Percentiles rank a stretch among this genome's conserved stretches.
phyloP scores from a whole-genome alignment of 2,329 filamentous ascomycete species.

The Teratosphaeria pseudoeucalypti region DNA sequence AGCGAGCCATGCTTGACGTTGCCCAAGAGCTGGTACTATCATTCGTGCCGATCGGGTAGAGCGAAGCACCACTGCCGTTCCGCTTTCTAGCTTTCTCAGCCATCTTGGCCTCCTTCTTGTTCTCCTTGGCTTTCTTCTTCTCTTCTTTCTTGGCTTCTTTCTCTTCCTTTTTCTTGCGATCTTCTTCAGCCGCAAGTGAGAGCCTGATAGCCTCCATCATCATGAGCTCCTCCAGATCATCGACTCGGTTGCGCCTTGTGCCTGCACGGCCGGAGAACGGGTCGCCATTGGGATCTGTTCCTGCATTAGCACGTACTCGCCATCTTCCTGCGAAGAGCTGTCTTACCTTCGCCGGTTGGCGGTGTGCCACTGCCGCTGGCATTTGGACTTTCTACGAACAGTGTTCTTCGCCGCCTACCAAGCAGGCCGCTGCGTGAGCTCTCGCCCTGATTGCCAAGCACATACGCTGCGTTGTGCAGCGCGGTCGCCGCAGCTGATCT shows the following conservation, averaged over 20 bases:
- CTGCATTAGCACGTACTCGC: neutral
- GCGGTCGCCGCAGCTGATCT: conserved; percentile 88
- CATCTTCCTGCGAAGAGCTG: conserved; percentile 2
- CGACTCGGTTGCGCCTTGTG: conserved; percentile 55
- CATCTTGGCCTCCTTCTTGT: conserved; percentile 55
- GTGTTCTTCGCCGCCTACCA: conserved; percentile 39
- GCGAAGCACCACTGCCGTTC: conserved; percentile 47
- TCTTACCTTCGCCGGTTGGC: conserved; percentile 22
- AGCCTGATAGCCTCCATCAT: conserved; percentile 91
- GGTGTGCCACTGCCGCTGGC: conserved; percentile 37
- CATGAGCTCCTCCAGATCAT: conserved; percentile 96
- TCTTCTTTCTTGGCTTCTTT: conserved; percentile 72
- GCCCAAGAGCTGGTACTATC: conserved; percentile 25
- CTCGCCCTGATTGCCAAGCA: conserved; percentile 53
- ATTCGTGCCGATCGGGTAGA: conserved; percentile 30
- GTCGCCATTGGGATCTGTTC: conserved; percentile 20
- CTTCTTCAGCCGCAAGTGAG: conserved; percentile 85
- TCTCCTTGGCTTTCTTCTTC: conserved; percentile 76
- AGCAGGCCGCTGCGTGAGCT: conserved; percentile 31
- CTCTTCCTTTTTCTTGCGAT: conserved; percentile 75
- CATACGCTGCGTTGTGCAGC: conserved; percentile 85
- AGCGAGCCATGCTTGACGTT: conserved; percentile 23
- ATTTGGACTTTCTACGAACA: conserved; percentile 40
- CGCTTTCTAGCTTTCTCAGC: conserved; percentile 56
- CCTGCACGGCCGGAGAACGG: conserved; percentile 34